A percentile compares a stretch with the other conserved stretches of the same genome.
These are phyloP conservation scores for Fusarium praegraminearum DNA, from an alignment of 2,329 filamentous ascomycete genomes.

Conservation along the genomic window DNA sequence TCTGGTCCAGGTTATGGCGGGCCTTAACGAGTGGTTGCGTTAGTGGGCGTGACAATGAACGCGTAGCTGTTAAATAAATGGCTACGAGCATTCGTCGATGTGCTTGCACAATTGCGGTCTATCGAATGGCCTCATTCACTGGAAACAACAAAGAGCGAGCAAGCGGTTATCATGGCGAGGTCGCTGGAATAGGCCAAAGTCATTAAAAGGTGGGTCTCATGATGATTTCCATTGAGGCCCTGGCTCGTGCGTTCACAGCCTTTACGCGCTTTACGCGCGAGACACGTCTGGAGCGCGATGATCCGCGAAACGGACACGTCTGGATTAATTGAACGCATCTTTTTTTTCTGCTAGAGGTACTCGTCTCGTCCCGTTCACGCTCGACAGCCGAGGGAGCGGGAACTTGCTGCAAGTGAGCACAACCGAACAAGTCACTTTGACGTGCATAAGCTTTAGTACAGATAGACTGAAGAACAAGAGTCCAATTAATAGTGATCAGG, in stretches of 20 bases:
- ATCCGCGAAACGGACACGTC: slow-evolving; percentile 62
- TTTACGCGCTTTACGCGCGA: slow-evolving; percentile 44
- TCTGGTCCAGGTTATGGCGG: slow-evolving; percentile 20
- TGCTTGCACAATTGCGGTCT: slow-evolving; percentile 7
- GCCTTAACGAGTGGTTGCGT: slow-evolving; percentile 43
- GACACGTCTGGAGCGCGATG: slow-evolving; percentile 52
- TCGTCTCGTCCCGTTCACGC: slow-evolving; percentile 15
- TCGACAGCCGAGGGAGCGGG: slow-evolving; percentile 25
- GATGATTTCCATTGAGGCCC: not conserved
- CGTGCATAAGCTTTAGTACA: slow-evolving; percentile 31
- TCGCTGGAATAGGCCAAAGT: slow-evolving; percentile 16
- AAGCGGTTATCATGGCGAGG: not conserved
- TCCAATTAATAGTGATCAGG: not conserved
- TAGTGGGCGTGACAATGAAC: slow-evolving; percentile 28
- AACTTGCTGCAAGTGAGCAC: slow-evolving; percentile 40
- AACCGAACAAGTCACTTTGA: slow-evolving; percentile 41
- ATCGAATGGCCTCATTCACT: slow-evolving; percentile 13
- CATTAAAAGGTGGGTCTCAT: slow-evolving; percentile 17
- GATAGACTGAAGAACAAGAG: not conserved
- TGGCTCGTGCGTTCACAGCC: slow-evolving; percentile 40
- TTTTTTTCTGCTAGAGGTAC: slow-evolving; percentile 9
- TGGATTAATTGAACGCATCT: slow-evolving; percentile 51
- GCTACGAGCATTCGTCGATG: slow-evolving; percentile 8
- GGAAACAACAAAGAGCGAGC: slow-evolving; percentile 12
- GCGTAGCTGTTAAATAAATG: slow-evolving; percentile 26